Percentiles rank a stretch among this genome's conserved stretches.
These are phyloP conservation scores for Saturnispora mendoncae DNA, from an alignment of 805 yeast genomes.

Conservation along the genomic window DNA sequence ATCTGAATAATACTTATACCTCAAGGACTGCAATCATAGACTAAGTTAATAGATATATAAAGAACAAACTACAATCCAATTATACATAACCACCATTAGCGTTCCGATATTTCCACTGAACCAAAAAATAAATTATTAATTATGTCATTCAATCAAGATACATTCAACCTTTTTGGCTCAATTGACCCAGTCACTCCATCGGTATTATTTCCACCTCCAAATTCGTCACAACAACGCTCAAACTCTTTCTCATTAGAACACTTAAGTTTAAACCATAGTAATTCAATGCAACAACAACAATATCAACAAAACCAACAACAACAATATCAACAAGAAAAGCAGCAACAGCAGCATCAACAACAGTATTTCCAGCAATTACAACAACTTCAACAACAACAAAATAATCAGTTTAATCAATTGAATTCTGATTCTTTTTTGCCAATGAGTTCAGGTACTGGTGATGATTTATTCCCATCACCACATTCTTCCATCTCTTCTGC, in stretches of 20 bases:
- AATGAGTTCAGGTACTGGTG: conserved; percentile 7
- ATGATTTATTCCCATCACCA: conserved; percentile 21
- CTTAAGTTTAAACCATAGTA: background rate
- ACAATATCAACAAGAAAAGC: conserved; percentile 11
- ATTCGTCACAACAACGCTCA: conserved; percentile 13
- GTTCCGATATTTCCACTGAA: background rate
- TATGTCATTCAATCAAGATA: conserved; percentile 9
- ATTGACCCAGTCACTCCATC: conserved; percentile 6
- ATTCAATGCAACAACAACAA: conserved; percentile 10
- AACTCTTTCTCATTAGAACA: conserved; percentile 9
- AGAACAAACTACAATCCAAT: background rate
- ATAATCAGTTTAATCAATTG: background rate
- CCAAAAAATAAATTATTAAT: background rate
- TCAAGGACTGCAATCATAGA: background rate
- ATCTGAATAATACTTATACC: background rate
- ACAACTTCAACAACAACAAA: conserved; percentile 9
- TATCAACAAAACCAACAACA: conserved; percentile 11
- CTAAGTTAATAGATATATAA: background rate
- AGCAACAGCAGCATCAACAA: conserved; percentile 10
- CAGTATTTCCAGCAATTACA: conserved; percentile 6
- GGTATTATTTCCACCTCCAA: conserved; percentile 6
- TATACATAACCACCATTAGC: background rate
- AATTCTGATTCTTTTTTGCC: conserved; percentile 12
- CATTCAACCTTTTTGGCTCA: conserved; percentile 4
- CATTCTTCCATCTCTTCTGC: conserved; percentile 26